Percentiles rank a stretch among this genome's conserved stretches.
Evolutionary conservation across 2,329 filamentous ascomycete species (phyloP).

Genomic region (Stagonosporopsis vannaccii): DNA sequence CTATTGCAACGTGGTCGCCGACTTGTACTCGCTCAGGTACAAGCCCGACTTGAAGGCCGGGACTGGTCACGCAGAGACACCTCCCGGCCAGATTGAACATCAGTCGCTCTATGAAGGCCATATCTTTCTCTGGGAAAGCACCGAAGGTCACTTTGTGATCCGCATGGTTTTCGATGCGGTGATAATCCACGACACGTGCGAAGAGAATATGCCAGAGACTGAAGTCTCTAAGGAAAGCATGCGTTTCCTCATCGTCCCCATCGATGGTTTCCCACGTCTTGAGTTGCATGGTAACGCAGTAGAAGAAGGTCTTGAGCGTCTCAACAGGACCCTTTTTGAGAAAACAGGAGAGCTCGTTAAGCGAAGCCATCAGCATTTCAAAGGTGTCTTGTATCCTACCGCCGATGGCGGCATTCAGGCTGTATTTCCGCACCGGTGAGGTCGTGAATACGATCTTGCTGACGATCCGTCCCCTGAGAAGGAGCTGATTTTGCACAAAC

Average conservation of each 20-base stretch:
- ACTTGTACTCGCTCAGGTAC: neutral
- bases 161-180: neutral
- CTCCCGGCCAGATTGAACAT: neutral
- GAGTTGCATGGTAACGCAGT: neutral
- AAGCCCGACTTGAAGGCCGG: neutral
- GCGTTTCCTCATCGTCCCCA: too few species aligned
- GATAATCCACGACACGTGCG: neutral
- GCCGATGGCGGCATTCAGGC: neutral
- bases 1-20: neutral
- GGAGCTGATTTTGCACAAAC: neutral
- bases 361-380: neutral
- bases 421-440: neutral
- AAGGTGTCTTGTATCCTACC: neutral
- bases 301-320: neutral
- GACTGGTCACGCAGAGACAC: neutral
- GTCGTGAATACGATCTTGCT: neutral
- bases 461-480: neutral
- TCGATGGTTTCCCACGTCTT: neutral
- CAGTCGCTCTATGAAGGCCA: neutral
- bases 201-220: neutral
- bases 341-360: neutral
- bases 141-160: neutral
- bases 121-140: neutral
- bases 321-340: neutral
- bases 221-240: neutral